Percentiles rank a stretch among this genome's conserved stretches.
phyloP scores from a whole-genome alignment of 495 filamentous ascomycete species.

The Saxispiralis lemnorum region DNA sequence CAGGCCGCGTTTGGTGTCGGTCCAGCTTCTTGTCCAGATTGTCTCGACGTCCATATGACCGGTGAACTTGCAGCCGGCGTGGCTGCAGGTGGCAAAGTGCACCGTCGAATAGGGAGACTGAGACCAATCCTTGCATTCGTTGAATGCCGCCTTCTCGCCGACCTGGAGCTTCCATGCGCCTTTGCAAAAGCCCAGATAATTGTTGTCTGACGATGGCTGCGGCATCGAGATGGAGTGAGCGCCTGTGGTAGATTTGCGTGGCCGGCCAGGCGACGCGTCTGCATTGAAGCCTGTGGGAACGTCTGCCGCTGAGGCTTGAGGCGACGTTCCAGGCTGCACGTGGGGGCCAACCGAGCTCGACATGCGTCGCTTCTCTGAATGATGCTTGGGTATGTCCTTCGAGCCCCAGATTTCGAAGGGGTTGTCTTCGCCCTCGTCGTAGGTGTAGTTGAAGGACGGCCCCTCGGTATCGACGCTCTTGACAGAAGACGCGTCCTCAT shows the following conservation, averaged over 20 bases:
- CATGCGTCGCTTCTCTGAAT: not conserved
- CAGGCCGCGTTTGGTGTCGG: constrained; percentile 1
- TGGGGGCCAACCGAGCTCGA: too few relatives aligned
- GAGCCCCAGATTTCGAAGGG: constrained; percentile 6
- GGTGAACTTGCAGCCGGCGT: constrained; percentile 7
- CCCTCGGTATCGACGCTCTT: too few relatives aligned
- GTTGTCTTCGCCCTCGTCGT: constrained; percentile 8
- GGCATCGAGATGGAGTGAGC: too few relatives aligned
- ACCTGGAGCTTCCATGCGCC: constrained; percentile 11
- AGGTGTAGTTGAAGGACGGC: not conserved
- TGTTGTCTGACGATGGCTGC: constrained; percentile 6
- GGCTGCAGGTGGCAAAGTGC: constrained; percentile 4
- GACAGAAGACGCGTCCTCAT: too few relatives aligned
- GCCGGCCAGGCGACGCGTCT: too few relatives aligned
- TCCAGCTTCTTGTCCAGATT: constrained; percentile 3
- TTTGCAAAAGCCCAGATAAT: constrained; percentile 13
- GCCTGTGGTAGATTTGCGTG: not conserved
- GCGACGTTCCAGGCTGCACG: not conserved
- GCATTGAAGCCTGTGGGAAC: too few relatives aligned
- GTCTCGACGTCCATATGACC: constrained; percentile 1
- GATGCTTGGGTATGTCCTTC: not conserved
- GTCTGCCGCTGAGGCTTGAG: not conserved
- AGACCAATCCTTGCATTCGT: constrained; percentile 1
- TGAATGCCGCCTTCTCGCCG: constrained; percentile 3
- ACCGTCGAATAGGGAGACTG: not conserved